phyloP scores from a whole-genome alignment of 2,329 filamentous ascomycete species.

The Botrytis paeoniae region DNA sequence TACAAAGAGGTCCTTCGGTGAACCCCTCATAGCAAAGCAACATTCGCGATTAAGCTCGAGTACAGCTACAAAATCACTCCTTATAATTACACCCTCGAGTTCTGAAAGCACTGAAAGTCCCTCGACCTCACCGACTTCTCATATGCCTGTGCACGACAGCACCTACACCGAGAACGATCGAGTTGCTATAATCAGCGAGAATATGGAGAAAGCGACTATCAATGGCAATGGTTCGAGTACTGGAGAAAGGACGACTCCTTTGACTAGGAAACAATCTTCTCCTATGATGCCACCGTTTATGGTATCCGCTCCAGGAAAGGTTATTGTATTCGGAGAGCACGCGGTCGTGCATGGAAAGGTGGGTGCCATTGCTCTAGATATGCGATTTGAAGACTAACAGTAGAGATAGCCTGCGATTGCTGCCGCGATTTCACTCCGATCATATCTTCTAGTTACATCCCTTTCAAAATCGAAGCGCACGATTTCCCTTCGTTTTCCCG shows the following conservation, averaged over 20 bases:
- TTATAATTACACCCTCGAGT: conserved; percentile 19
- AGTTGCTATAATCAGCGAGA: conserved; percentile 13
- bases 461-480: conserved; percentile 89
- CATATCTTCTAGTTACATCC: conserved; percentile 92
- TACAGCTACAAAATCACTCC: conserved; percentile 17
- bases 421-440: conserved; percentile 89
- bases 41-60: conserved; percentile 19
- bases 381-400: neutral
- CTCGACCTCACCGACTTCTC: conserved; percentile 19
- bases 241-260: conserved; percentile 13
- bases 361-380: conserved; percentile 30
- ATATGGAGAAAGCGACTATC: conserved; percentile 20
- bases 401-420: conserved; percentile 75
- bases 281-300: conserved; percentile 87
- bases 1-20: conserved; percentile 5
- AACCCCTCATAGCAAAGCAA: conserved; percentile 8
- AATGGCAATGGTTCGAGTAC: conserved; percentile 28
- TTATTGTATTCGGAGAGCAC: conserved; percentile 97
- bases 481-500: conserved; percentile 83
- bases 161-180: neutral
- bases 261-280: conserved; percentile 54
- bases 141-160: conserved; percentile 12
- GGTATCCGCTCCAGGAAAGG: conserved; percentile 96
- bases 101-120: conserved; percentile 19
- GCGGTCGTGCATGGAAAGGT: conserved; percentile 97